These are phyloP conservation scores for Penicillium lagena DNA, from an alignment of 495 filamentous ascomycete genomes.

Conservation along the genomic window DNA sequence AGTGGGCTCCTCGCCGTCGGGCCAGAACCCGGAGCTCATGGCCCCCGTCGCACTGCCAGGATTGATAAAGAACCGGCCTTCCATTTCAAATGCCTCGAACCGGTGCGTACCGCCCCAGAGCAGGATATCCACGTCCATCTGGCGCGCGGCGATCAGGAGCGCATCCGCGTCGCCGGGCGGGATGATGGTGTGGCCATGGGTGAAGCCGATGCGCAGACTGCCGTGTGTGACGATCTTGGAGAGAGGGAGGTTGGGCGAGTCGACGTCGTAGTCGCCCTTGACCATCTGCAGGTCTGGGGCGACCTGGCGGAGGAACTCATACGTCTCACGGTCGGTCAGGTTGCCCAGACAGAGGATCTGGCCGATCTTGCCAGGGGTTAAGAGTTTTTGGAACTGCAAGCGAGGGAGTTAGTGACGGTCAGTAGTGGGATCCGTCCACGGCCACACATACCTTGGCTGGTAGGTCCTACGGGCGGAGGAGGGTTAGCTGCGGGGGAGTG, in stretches of 20 bases:
- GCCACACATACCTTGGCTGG: slow-evolving; percentile 69
- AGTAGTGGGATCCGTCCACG: background rate
- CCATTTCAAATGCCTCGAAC: slow-evolving; percentile 98
- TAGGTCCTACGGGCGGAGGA: slow-evolving; percentile 57
- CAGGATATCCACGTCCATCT: slow-evolving; percentile 90
- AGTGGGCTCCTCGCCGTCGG: slow-evolving; percentile 70
- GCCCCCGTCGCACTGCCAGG: slow-evolving; percentile 92
- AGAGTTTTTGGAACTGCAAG: slow-evolving; percentile 89
- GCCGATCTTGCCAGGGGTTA: slow-evolving; percentile 94
- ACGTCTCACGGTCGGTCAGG: slow-evolving; percentile 88
- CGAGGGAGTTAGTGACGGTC: slow-evolving; percentile 1
- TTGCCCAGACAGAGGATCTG: slow-evolving; percentile 97
- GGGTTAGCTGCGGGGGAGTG: slow-evolving; percentile 13
- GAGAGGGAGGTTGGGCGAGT: slow-evolving; percentile 82
- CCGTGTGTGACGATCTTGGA: slow-evolving; percentile 95
- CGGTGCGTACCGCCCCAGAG: slow-evolving; percentile 96
- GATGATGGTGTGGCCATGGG: slow-evolving; percentile 93
- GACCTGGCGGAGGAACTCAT: slow-evolving; percentile 87
- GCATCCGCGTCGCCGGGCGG: slow-evolving; percentile 86
- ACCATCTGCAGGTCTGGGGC: slow-evolving; percentile 94
- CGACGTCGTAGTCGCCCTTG: slow-evolving; percentile 88
- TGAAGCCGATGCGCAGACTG: slow-evolving; percentile 87
- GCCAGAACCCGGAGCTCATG: slow-evolving; percentile 64
- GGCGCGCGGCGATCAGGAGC: slow-evolving; percentile 85
- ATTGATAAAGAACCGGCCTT: slow-evolving; percentile 98